Base-by-base conservation (phyloP, 1,284 basidiomycete species). In the Ustilago crameri region DNA sequence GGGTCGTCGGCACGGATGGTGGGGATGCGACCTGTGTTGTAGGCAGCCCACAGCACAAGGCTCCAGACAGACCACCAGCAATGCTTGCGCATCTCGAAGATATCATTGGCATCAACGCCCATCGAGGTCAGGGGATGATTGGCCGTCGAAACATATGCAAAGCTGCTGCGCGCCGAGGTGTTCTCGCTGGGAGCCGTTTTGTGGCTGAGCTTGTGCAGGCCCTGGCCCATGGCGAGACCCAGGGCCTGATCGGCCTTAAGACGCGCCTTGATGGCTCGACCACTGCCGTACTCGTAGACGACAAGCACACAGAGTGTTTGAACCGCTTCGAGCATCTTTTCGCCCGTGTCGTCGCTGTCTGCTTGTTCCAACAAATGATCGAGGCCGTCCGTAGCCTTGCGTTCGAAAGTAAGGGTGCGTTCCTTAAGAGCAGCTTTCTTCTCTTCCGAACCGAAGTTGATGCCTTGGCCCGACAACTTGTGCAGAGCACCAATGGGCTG, bases 1-100 rank as follows among this genome's bases (percentile, higher is more conserved):
- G 78, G 76, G 45, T 80, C 78, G 51, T 80, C 78, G 15, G 78
- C 78, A 47, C 78, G 66, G 47, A 80, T 72, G 38, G 78, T 80
- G 10, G 77, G 73, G 18, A 75, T 74, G 34, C 70, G 55, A 18
- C 75, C 78, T 4, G 76, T 79, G 51, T 80, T 80, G 74, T 79
- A 80, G 40, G 76, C 69, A 17, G 64, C 61, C 76, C 75, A 77
- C 17, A 77, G 61, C 24, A 75, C 69, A 50, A 79, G 35, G 27
- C 57, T 76, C 78, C 78, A 80, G 4, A 76, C 67, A 1, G 67
- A 74, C 78, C 78, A 80, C 78, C 78, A 80, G 44, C 70, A 68
- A 14, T 75, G 58, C 51, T 79, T 79, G 60, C 68, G 70, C 76
- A 80, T 78, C 67, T 80, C 76, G 23, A 67, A 74, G 10, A 76